A percentile compares a stretch with the other conserved stretches of the same genome.
These are phyloP conservation scores for Microcos paniculata DNA, from an alignment of 345 rosid genomes.

Conservation along the genomic window DNA sequence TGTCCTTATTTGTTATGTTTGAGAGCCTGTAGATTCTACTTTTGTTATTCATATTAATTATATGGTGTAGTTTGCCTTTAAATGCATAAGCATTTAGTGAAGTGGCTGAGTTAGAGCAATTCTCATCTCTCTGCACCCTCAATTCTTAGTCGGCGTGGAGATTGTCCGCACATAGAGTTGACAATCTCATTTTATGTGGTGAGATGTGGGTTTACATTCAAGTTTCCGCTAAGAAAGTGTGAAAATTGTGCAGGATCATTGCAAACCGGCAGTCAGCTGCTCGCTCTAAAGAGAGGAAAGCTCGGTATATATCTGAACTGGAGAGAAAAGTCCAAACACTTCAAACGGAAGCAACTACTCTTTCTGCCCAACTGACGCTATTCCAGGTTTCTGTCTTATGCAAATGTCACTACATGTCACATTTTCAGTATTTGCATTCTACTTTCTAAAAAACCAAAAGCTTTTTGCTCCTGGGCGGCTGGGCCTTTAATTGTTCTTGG, in stretches of 20 bases:
- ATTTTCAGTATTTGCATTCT: background rate
- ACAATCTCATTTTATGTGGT: background rate
- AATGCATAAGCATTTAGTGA: background rate
- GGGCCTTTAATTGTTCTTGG: background rate
- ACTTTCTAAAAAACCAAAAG: background rate
- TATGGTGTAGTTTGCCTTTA: background rate
- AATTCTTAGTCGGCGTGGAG: background rate
- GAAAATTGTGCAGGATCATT: slow-evolving; percentile 51
- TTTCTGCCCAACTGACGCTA: slow-evolving; percentile 78
- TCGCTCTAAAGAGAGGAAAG: slow-evolving; percentile 89
- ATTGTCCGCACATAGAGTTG: background rate
- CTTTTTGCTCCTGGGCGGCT: background rate
- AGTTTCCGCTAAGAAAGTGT: background rate
- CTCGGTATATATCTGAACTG: slow-evolving; percentile 71
- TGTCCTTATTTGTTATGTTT: background rate
- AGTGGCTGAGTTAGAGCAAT: background rate
- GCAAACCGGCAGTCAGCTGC: slow-evolving; percentile 94
- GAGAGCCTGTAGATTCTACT: background rate
- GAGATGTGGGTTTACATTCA: background rate
- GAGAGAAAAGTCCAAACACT: slow-evolving; percentile 87
- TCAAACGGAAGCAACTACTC: slow-evolving; percentile 91
- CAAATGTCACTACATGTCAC: background rate
- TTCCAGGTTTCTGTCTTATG: slow-evolving; percentile 54
- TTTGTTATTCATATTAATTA: background rate
- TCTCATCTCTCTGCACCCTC: background rate